Conservation (phyloP, 2,329 filamentous ascomycete genomes). For the Phialophora chinensis region DNA sequence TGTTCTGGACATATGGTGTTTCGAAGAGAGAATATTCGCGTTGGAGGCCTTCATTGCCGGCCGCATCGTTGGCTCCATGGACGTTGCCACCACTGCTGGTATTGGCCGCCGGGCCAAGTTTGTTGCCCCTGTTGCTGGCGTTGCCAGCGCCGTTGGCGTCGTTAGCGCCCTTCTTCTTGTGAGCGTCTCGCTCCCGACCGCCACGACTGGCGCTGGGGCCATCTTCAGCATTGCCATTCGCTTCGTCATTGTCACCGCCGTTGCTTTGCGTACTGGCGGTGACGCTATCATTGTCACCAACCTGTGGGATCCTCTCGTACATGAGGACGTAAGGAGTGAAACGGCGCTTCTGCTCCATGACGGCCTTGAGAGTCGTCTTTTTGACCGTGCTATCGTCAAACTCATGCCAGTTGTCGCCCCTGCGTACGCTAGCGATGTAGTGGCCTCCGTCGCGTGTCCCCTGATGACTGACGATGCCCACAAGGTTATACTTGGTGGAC, state of each 20-base stretch:
- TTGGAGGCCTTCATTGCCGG: not conserved
- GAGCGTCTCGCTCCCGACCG: not conserved
- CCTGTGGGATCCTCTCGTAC: slow-evolving; percentile 26
- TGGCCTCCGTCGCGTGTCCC: slow-evolving; percentile 22
- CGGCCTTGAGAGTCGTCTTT: slow-evolving; percentile 6
- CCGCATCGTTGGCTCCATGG: not conserved
- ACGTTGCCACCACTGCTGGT: not conserved
- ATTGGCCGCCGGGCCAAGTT: not conserved
- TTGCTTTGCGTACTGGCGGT: not conserved
- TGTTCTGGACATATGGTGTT: not conserved
- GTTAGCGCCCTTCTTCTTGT: not conserved
- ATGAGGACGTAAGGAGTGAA: slow-evolving; percentile 33
- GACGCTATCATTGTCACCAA: not conserved
- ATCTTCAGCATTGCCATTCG: not conserved
- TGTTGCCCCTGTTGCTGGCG: not conserved
- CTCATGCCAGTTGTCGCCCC: slow-evolving; percentile 17
- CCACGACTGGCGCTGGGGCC: not conserved
- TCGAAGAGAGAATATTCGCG: not conserved
- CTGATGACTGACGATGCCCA: slow-evolving; percentile 21
- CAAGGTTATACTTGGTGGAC: slow-evolving; percentile 23
- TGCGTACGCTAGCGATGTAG: slow-evolving; percentile 18
- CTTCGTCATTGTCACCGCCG: slow-evolving; percentile 3
- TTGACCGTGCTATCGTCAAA: slow-evolving; percentile 19
- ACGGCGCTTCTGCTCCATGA: not conserved
- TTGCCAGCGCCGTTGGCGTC: not conserved